Percentiles rank a stretch among this genome's conserved stretches.
Conservation (phyloP, 2,329 filamentous ascomycete genomes). For the Botrytis deweyae region DNA sequence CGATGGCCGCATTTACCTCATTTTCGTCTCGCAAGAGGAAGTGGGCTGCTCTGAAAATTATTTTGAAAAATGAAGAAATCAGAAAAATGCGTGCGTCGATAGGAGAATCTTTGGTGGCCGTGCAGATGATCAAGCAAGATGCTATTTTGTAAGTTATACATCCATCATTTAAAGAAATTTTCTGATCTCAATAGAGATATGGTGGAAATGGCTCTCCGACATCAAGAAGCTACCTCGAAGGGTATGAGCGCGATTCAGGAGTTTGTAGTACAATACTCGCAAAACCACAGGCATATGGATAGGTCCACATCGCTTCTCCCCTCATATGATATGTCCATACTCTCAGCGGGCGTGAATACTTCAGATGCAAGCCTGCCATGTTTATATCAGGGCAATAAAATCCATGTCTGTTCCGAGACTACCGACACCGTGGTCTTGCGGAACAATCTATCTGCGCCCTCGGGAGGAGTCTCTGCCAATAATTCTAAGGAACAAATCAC, state of each 20-base stretch:
- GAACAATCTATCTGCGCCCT: background rate
- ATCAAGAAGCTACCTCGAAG: conserved; percentile 6
- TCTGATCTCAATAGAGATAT: background rate
- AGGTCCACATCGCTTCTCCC: background rate
- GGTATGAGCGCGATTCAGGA: conserved; percentile 5
- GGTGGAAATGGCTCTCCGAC: background rate
- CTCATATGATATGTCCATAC: too few species aligned
- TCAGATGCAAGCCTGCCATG: background rate
- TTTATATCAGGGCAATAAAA: background rate
- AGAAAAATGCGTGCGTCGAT: background rate
- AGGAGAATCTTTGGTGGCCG: background rate
- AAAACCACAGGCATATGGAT: background rate
- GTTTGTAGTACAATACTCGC: background rate
- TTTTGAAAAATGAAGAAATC: background rate
- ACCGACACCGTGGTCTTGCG: background rate
- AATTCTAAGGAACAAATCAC: background rate
- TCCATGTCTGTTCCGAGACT: background rate
- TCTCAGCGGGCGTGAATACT: background rate
- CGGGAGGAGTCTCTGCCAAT: background rate
- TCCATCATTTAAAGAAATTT: background rate
- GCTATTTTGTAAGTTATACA: background rate
- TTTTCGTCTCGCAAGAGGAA: background rate
- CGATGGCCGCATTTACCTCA: background rate
- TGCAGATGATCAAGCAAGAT: background rate
- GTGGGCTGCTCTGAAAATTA: background rate